phyloP scores from a whole-genome alignment of 352 stramenopile genomes.

The Achlya hypogyna region DNA sequence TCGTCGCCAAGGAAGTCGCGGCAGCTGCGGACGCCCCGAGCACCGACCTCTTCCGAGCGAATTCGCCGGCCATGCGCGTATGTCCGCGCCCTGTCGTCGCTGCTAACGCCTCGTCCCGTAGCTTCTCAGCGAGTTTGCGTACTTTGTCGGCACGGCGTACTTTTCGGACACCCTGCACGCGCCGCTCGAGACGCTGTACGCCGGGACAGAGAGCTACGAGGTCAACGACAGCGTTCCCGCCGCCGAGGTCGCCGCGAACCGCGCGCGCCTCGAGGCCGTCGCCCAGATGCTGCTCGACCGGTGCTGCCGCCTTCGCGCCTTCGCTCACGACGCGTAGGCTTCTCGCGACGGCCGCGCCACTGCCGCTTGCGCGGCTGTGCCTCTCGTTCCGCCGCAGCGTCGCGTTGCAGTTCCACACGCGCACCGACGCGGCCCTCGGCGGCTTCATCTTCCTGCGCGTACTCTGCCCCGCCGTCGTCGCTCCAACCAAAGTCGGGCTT shows the following conservation, averaged over 20 bases:
- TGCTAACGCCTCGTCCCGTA: background rate
- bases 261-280: background rate
- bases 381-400: background rate
- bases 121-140: slow-evolving; percentile 10
- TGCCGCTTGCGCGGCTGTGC: background rate
- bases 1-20: background rate
- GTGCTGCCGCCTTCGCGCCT: background rate
- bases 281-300: slow-evolving; percentile 9
- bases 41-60: background rate
- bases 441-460: slow-evolving; percentile 72
- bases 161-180: background rate
- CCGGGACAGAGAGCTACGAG: background rate
- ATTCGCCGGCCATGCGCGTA: background rate
- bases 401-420: background rate
- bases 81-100: too few relatives aligned
- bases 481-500: slow-evolving; percentile 62
- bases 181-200: background rate
- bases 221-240: background rate
- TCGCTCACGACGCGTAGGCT: background rate
- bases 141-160: background rate
- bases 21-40: background rate
- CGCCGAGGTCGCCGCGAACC: background rate
- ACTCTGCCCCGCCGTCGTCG: slow-evolving; percentile 61
- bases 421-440: slow-evolving; percentile 27
- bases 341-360: background rate